These are phyloP conservation scores for Leccinum uliginosum DNA, from an alignment of 768 basidiomycete genomes.

Conservation along the genomic window DNA sequence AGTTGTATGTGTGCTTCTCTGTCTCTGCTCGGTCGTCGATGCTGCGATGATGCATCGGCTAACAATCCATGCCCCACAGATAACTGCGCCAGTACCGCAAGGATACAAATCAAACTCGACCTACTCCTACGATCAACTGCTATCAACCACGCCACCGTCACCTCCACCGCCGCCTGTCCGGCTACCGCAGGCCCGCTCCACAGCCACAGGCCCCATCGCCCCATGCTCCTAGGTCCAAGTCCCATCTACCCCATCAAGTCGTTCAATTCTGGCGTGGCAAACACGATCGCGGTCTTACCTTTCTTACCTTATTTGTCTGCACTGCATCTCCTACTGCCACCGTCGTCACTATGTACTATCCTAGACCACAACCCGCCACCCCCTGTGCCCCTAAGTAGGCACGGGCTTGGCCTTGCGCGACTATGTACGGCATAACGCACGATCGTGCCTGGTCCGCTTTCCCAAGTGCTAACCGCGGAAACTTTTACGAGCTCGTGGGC, in stretches of 20 bases:
- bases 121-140: not conserved
- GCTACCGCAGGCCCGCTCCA: not conserved
- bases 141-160: not conserved
- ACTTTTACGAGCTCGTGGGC: constrained; percentile 27
- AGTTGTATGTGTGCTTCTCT: not conserved
- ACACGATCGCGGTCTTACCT: constrained; percentile 11
- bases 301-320: constrained; percentile 28
- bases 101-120: not conserved
- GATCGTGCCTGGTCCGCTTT: not conserved
- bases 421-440: not conserved
- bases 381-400: not conserved
- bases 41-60: too few species aligned
- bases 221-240: constrained; percentile 14
- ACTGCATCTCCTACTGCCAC: constrained; percentile 3
- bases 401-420: not conserved
- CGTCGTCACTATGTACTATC: not conserved
- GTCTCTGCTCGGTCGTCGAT: not conserved
- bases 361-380: not conserved
- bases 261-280: constrained; percentile 28
- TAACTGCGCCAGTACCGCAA: not conserved
- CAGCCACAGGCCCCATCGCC: not conserved
- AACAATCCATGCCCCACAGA: not conserved
- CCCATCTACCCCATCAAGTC: constrained; percentile 22
- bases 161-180: not conserved
- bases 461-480: constrained; percentile 9